phyloP scores from a whole-genome alignment of 2,329 filamentous ascomycete genomes.

The Alternaria ethzedia region DNA sequence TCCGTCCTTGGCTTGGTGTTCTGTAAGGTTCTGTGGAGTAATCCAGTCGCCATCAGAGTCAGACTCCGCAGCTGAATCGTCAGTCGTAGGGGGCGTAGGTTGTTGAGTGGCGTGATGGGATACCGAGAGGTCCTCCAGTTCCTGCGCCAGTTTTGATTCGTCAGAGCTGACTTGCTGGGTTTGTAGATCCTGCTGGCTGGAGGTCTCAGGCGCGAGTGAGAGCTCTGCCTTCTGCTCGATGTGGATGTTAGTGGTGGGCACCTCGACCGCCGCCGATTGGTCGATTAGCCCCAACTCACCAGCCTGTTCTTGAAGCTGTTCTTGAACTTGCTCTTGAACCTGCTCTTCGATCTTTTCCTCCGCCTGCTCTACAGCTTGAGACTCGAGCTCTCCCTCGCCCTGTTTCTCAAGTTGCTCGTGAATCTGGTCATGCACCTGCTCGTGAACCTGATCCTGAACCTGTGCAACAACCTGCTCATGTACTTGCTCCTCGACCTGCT shows the following conservation, averaged over 20 bases:
- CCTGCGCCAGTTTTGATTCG: slow-evolving; percentile 16
- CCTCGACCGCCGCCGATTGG: slow-evolving; percentile 3
- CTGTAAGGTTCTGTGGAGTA: slow-evolving; percentile 88
- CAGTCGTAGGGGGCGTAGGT: slow-evolving; percentile 23
- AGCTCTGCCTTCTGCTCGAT: slow-evolving; percentile 6
- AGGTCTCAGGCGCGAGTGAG: not conserved
- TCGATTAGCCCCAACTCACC: slow-evolving; percentile 3
- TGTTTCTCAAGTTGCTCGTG: slow-evolving; percentile 14
- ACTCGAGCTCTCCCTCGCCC: not conserved
- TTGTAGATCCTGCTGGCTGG: not conserved
- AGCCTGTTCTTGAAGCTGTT: slow-evolving; percentile 8
- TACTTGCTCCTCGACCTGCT: slow-evolving; percentile 14
- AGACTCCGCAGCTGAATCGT: slow-evolving; percentile 19
- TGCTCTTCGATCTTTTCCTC: slow-evolving; percentile 13
- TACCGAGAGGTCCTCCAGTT: slow-evolving; percentile 31
- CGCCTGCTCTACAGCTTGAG: slow-evolving; percentile 1
- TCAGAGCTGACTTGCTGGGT: not conserved
- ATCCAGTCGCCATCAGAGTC: slow-evolving; percentile 74
- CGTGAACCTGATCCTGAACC: slow-evolving; percentile 17
- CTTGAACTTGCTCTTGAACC: slow-evolving; percentile 13
- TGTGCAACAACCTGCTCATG: slow-evolving; percentile 6
- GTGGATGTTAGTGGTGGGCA: slow-evolving; percentile 4
- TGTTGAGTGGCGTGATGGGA: slow-evolving; percentile 19
- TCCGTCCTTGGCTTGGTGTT: slow-evolving; percentile 74
- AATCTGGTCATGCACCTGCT: slow-evolving; percentile 16